Percentiles rank a stretch among this genome's conserved stretches.
Evolutionary conservation across 108 stramenopile species (phyloP).

Genomic region (Discostella pseudostelligera): DNA sequence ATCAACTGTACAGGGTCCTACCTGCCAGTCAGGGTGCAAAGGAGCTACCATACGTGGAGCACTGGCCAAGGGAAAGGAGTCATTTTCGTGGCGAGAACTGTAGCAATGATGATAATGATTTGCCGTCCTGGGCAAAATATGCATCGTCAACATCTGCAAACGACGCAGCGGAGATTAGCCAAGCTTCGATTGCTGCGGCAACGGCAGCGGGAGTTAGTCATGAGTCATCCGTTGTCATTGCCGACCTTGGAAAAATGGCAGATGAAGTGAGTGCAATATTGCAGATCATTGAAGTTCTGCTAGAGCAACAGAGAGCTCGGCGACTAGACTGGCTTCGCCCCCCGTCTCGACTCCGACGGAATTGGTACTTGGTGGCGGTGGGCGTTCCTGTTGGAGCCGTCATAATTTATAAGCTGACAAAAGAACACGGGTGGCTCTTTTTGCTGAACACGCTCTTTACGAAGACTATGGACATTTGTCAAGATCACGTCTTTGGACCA

Average conservation of each 20-base stretch:
- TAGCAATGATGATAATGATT: constrained; percentile 12
- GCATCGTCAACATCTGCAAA: neutral
- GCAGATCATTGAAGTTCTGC: constrained; percentile 66
- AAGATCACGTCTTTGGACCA: constrained; percentile 71
- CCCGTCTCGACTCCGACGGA: constrained; percentile 55
- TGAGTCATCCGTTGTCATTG: constrained; percentile 41
- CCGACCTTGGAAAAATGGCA: constrained; percentile 65
- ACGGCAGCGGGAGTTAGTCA: neutral
- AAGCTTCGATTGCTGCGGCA: constrained; percentile 14
- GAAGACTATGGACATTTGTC: constrained; percentile 53
- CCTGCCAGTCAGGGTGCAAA: constrained; percentile 39
- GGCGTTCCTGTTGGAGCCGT: constrained; percentile 50
- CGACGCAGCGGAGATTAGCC: neutral
- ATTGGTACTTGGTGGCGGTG: constrained; percentile 75
- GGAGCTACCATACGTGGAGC: constrained; percentile 54
- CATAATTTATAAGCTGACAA: constrained; percentile 48
- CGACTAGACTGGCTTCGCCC: constrained; percentile 68
- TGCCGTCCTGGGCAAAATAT: constrained; percentile 43
- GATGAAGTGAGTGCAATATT: constrained; percentile 69
- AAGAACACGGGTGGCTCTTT: constrained; percentile 43
- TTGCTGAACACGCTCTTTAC: constrained; percentile 34
- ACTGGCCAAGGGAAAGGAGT: constrained; percentile 60
- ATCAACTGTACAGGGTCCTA: constrained; percentile 64
- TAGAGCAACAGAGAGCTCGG: constrained; percentile 66
- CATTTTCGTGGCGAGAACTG: constrained; percentile 33